A percentile compares a stretch with the other conserved stretches of the same genome.
These are phyloP conservation scores for Xerocomellus chrysenteron DNA, from an alignment of 768 basidiomycete genomes.

Conservation along the genomic window DNA sequence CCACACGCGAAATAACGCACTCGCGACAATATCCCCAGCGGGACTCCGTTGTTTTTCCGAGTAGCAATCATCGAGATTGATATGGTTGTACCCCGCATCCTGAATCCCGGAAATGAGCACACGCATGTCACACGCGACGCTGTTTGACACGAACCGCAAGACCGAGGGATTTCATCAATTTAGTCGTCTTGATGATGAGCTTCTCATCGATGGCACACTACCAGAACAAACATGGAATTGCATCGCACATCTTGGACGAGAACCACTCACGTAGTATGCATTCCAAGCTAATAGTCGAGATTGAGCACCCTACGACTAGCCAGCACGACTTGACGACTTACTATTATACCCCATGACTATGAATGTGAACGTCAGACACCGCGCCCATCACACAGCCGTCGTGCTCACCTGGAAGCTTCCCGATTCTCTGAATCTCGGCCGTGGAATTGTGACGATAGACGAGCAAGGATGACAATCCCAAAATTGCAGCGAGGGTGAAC, in stretches of 20 bases:
- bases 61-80: slow-evolving; percentile 68
- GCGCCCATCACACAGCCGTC: background rate
- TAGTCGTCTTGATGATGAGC: slow-evolving; percentile 49
- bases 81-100: slow-evolving; percentile 57
- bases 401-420: slow-evolving; percentile 36
- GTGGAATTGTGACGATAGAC: slow-evolving; percentile 4
- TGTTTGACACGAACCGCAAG: slow-evolving; percentile 40
- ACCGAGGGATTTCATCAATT: slow-evolving; percentile 50
- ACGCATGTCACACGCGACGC: background rate
- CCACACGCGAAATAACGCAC: slow-evolving; percentile 27
- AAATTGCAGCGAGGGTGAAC: slow-evolving; percentile 19
- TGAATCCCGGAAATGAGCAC: slow-evolving; percentile 22
- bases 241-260: background rate
- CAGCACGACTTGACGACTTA: slow-evolving; percentile 30
- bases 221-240: background rate
- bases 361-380: background rate
- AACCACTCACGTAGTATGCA: slow-evolving; percentile 53
- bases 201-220: slow-evolving; percentile 61
- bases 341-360: slow-evolving; percentile 66
- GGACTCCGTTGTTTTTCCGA: slow-evolving; percentile 54
- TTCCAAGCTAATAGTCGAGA: slow-evolving; percentile 54
- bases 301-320: slow-evolving; percentile 3
- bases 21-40: slow-evolving; percentile 55
- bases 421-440: slow-evolving; percentile 24
- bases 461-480: slow-evolving; percentile 20